Percentiles rank a stretch among this genome's conserved stretches.
Conservation (phyloP, 768 basidiomycete species). For the Leccinum disarticulatum region DNA sequence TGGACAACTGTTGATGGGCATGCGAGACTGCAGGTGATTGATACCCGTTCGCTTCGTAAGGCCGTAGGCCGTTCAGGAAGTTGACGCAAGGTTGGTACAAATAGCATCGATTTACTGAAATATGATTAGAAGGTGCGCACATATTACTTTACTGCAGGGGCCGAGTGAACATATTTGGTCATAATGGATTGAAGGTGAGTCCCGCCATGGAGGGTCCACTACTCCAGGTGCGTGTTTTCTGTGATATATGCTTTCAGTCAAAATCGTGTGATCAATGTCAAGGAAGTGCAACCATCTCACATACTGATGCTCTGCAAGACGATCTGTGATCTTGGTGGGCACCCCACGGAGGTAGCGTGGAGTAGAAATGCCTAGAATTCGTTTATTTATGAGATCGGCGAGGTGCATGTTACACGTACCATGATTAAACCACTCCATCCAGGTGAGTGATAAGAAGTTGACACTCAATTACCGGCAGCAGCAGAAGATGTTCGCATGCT, state of each 20-base stretch:
- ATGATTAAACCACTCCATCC: not conserved
- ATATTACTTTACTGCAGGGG: not conserved
- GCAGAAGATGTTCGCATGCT: slow-evolving; percentile 1
- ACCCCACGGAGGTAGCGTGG: not conserved
- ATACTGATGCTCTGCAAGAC: not conserved
- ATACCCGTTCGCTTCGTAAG: too few relatives aligned
- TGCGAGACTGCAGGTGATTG: not conserved
- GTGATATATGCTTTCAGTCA: not conserved
- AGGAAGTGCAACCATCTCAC: not conserved
- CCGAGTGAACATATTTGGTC: not conserved
- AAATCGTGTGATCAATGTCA: not conserved
- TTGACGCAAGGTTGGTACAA: not conserved
- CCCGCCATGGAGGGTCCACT: not conserved
- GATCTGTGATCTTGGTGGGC: slow-evolving; percentile 2
- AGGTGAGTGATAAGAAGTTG: not conserved
- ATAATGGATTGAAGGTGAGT: not conserved
- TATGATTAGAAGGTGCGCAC: not conserved
- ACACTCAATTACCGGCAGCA: not conserved
- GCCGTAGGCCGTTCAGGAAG: not conserved
- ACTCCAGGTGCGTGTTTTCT: not conserved
- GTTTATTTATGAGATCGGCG: not conserved
- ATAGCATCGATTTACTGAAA: not conserved
- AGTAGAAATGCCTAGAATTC: not conserved
- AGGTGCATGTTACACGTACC: not conserved
- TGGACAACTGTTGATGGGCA: not conserved